Evolutionary conservation across 164 flowering plant genomes (phyloP).

Genomic region (Kingdonia uniflora): DNA sequence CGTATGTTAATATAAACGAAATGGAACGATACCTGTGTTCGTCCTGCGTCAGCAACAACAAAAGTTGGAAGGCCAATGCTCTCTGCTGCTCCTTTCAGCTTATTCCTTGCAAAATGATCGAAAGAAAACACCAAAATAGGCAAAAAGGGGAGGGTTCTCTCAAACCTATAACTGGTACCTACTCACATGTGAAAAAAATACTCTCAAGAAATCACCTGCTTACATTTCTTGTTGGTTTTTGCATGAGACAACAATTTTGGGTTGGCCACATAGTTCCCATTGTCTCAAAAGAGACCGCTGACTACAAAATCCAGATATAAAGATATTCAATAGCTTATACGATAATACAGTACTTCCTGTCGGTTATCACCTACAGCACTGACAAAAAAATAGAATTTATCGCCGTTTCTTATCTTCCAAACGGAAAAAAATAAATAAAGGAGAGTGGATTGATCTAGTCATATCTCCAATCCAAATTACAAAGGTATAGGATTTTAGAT

Average conservation of each 20-base stretch:
- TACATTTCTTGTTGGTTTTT: slow-evolving; percentile 94
- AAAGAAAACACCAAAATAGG: background rate
- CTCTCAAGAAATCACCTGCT: slow-evolving; percentile 24
- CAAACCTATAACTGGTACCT: background rate
- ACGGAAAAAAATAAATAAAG: too few species aligned
- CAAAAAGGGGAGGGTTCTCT: background rate
- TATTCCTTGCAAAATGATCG: slow-evolving; percentile 46
- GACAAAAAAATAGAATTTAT: too few species aligned
- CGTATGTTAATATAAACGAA: background rate
- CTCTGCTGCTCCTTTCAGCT: slow-evolving; percentile 60
- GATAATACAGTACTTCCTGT: too few species aligned
- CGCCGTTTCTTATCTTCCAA: too few species aligned
- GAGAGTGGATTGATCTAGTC: too few species aligned
- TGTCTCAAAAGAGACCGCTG: slow-evolving; percentile 58
- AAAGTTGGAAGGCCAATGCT: slow-evolving; percentile 88
- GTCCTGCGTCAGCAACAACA: slow-evolving; percentile 92
- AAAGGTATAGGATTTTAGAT: too few species aligned
- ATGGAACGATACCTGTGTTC: slow-evolving; percentile 62
- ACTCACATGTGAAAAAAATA: too few species aligned
- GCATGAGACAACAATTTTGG: slow-evolving; percentile 88
- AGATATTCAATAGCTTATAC: too few species aligned
- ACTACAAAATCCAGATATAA: too few species aligned
- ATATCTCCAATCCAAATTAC: too few species aligned
- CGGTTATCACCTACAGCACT: too few species aligned
- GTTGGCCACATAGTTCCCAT: slow-evolving; percentile 88